Conservation (phyloP, 306 rosid species). For the Sesbania bispinosa region DNA sequence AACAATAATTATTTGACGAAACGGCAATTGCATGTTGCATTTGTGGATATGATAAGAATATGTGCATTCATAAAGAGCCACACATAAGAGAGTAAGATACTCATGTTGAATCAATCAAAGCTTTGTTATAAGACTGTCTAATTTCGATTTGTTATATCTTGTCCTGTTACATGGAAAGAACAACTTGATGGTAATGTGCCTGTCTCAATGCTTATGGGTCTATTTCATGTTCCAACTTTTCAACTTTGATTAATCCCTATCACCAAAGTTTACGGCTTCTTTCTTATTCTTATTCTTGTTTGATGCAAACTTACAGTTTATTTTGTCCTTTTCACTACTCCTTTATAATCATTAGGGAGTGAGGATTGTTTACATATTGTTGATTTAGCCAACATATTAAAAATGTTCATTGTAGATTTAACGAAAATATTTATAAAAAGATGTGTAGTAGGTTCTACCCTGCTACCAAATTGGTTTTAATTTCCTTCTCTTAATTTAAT, state of each 20-base stretch:
- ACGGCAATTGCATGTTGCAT: neutral
- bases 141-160: conserved; percentile 25
- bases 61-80: conserved; percentile 25
- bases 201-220: conserved; percentile 4
- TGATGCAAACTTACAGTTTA: too few species aligned
- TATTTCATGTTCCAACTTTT: conserved; percentile 15
- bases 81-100: conserved; percentile 7
- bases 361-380: too few species aligned
- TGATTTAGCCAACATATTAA: too few species aligned
- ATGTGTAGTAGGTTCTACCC: too few species aligned
- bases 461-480: too few species aligned
- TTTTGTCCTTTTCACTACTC: too few species aligned
- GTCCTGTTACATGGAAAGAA: conserved; percentile 26
- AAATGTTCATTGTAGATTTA: neutral
- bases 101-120: conserved; percentile 30
- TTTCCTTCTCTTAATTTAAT: too few species aligned
- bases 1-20: conserved; percentile 14
- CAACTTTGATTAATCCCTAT: neutral
- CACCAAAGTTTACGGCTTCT: neutral
- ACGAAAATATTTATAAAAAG: too few species aligned
- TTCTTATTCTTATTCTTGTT: neutral
- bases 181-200: conserved; percentile 18
- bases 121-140: conserved; percentile 14
- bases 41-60: conserved; percentile 25
- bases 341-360: too few species aligned